These are phyloP conservation scores for Daldinia sp. DNA, from an alignment of 2,329 filamentous ascomycete genomes.

Conservation along the genomic window DNA sequence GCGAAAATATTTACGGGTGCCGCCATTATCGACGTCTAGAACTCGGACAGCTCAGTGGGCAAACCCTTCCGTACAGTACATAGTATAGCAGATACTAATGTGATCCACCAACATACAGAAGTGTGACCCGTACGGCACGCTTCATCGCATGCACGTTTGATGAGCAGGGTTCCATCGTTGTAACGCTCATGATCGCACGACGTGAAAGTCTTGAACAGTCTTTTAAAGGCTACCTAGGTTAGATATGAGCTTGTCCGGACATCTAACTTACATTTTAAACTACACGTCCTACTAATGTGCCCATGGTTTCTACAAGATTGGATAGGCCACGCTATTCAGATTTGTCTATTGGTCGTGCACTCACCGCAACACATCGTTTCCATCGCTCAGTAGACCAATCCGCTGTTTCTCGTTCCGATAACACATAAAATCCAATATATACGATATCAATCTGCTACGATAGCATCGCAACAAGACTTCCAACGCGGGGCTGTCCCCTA, in stretches of 20 bases:
- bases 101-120: constrained; percentile 14
- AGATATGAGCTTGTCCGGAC: constrained; percentile 32
- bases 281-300: background rate
- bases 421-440: background rate
- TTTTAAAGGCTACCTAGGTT: constrained; percentile 1
- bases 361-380: background rate
- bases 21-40: constrained; percentile 37
- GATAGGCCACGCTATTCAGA: background rate
- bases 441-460: constrained; percentile 2
- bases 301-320: background rate
- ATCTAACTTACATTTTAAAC: constrained; percentile 5
- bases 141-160: constrained; percentile 25
- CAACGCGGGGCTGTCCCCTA: constrained; percentile 33
- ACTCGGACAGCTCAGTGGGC: constrained; percentile 7
- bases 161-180: constrained; percentile 29
- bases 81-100: constrained; percentile 10
- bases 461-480: constrained; percentile 15
- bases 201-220: background rate
- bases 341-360: background rate
- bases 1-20: constrained; percentile 32
- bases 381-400: background rate
- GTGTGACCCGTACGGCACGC: constrained; percentile 3
- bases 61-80: constrained; percentile 25
- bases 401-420: background rate
- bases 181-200: constrained; percentile 16